phyloP scores from a whole-genome alignment of 805 yeast genomes.

The Saccharomycopsis guyanensis region DNA sequence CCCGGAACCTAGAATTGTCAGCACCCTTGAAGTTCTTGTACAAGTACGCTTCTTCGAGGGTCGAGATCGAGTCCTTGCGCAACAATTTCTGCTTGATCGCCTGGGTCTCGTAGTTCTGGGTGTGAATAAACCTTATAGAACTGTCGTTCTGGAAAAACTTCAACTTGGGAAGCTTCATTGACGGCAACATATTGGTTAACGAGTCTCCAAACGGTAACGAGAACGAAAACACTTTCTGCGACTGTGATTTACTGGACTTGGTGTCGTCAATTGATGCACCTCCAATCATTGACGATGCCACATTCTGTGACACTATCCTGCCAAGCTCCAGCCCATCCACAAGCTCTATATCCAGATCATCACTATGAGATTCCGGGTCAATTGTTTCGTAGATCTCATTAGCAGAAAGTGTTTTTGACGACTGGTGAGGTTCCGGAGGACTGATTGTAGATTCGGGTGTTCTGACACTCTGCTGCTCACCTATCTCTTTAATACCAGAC shows the following conservation, averaged over 20 bases:
- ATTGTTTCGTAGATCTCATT: too few relatives aligned
- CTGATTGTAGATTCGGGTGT: too few relatives aligned
- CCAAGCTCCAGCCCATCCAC: neutral
- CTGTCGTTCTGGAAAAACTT: constrained; percentile 18
- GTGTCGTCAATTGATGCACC: constrained; percentile 11
- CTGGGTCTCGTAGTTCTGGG: constrained; percentile 26
- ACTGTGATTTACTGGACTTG: neutral
- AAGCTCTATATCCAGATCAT: neutral
- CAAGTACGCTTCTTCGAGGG: constrained; percentile 54
- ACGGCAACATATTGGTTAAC: constrained; percentile 26
- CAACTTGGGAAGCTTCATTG: constrained; percentile 22
- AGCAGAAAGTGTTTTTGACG: too few relatives aligned
- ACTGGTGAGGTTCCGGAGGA: too few relatives aligned
- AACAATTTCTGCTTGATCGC: constrained; percentile 36
- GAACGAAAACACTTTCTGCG: constrained; percentile 43
- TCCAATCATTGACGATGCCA: constrained; percentile 16
- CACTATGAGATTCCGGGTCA: too few relatives aligned
- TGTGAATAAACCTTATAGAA: constrained; percentile 19
- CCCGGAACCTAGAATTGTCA: constrained; percentile 62
- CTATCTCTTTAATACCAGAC: too few relatives aligned
- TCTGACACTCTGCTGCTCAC: too few relatives aligned
- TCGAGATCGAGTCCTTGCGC: constrained; percentile 50
- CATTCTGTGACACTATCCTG: constrained; percentile 2
- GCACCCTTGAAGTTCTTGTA: constrained; percentile 48
- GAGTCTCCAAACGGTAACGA: constrained; percentile 53